Percentiles rank a stretch among this genome's conserved stretches.
Evolutionary conservation across 805 yeast genomes (phyloP).

Genomic region (Spathaspora gorwiae): DNA sequence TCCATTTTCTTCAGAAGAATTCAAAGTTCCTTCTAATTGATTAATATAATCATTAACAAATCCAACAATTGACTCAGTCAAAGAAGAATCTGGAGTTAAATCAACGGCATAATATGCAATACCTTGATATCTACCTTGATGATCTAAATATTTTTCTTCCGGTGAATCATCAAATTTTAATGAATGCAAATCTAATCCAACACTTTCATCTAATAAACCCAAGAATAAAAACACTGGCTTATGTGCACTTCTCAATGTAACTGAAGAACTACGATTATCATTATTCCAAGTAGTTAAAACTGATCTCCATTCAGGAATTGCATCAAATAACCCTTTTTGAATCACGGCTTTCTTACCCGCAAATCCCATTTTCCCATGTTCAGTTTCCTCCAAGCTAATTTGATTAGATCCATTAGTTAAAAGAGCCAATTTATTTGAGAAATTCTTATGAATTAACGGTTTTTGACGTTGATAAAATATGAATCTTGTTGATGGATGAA

Average conservation of each 20-base stretch:
- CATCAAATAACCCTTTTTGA: slow-evolving; percentile 4
- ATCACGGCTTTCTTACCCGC: not conserved
- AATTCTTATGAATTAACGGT: slow-evolving; percentile 30
- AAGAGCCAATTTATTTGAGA: slow-evolving; percentile 24
- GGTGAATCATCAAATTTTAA: slow-evolving; percentile 23
- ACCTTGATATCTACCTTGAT: slow-evolving; percentile 51
- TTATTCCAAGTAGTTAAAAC: slow-evolving; percentile 21
- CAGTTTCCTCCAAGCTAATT: slow-evolving; percentile 7
- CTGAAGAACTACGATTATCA: slow-evolving; percentile 30
- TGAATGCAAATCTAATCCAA: slow-evolving; percentile 30
- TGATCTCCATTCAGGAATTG: slow-evolving; percentile 9
- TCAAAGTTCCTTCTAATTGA: not conserved
- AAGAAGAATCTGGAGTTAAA: slow-evolving; percentile 40
- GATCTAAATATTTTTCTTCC: slow-evolving; percentile 33
- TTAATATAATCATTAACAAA: slow-evolving; percentile 14
- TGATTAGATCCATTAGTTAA: slow-evolving; percentile 35
- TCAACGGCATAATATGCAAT: slow-evolving; percentile 65
- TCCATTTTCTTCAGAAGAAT: slow-evolving; percentile 10
- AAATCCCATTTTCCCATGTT: slow-evolving; percentile 6
- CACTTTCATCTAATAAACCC: slow-evolving; percentile 45
- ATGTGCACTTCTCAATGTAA: slow-evolving; percentile 34
- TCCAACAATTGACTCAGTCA: slow-evolving; percentile 32
- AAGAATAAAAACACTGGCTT: slow-evolving; percentile 40
- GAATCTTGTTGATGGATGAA: slow-evolving; percentile 46
- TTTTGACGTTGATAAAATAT: slow-evolving; percentile 34